Conservation (phyloP, 345 rosid genomes). For the Brassica cretica region DNA sequence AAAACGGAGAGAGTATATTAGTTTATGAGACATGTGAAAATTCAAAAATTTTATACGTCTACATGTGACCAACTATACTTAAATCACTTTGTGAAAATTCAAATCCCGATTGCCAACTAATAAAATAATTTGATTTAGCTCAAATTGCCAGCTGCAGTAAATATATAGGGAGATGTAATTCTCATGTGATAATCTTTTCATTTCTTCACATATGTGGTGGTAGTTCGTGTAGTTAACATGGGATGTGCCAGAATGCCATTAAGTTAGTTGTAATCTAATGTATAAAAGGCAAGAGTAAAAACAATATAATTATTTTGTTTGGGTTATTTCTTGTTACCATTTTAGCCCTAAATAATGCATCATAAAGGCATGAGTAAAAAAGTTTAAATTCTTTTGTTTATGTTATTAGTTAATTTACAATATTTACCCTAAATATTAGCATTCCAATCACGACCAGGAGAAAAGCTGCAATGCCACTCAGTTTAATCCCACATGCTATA, state of each 20-base stretch:
- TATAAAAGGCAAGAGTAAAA: neutral
- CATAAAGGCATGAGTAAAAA: neutral
- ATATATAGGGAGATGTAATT: neutral
- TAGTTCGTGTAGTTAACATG: conserved; percentile 16
- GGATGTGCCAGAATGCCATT: neutral
- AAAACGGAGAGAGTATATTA: neutral
- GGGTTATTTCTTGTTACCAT: neutral
- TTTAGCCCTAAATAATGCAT: neutral
- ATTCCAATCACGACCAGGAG: neutral
- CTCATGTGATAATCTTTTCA: neutral
- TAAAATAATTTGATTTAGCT: neutral
- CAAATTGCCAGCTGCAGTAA: neutral
- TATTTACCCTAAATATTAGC: neutral
- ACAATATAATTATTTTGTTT: neutral
- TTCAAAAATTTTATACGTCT: neutral
- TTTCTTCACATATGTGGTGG: conserved; percentile 10
- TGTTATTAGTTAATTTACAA: too few species aligned
- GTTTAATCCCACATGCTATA: conserved; percentile 34
- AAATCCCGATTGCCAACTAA: neutral
- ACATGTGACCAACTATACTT: neutral
- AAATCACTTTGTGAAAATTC: neutral
- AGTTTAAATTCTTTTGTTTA: neutral
- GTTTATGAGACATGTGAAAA: neutral
- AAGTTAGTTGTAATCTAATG: neutral
- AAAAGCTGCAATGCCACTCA: conserved; percentile 35